These are phyloP conservation scores for Corymbia calophylla DNA, from an alignment of 441 rosid species.

Conservation along the genomic window DNA sequence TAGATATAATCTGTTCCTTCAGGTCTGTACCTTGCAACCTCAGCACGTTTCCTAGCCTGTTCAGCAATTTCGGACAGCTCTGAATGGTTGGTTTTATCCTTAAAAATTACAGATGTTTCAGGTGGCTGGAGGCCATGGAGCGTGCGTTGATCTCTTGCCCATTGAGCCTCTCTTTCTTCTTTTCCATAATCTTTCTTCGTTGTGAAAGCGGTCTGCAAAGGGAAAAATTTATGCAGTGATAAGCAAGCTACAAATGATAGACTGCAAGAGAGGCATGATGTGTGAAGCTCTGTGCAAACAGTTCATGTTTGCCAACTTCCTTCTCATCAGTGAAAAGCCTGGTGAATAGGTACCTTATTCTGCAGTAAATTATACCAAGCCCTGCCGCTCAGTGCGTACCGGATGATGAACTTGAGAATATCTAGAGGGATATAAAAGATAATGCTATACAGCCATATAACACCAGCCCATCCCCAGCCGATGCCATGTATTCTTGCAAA, in stretches of 20 bases:
- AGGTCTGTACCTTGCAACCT: constrained; percentile 45
- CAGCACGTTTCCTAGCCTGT: constrained; percentile 62
- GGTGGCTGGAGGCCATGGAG: constrained; percentile 60
- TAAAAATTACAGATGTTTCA: constrained; percentile 23
- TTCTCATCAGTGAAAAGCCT: background rate
- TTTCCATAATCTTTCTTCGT: constrained; percentile 67
- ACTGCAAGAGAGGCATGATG: background rate
- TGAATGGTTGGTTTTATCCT: constrained; percentile 35
- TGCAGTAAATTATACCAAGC: constrained; percentile 57
- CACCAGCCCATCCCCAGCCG: constrained; percentile 79
- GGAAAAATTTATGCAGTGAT: background rate
- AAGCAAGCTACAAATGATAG: background rate
- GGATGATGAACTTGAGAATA: constrained; percentile 41
- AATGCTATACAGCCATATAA: constrained; percentile 57
- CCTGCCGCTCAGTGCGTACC: constrained; percentile 41
- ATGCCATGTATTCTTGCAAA: constrained; percentile 52
- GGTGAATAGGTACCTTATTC: constrained; percentile 27
- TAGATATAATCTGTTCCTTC: background rate
- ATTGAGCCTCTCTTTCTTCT: constrained; percentile 66
- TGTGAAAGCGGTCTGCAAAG: constrained; percentile 55
- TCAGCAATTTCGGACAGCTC: constrained; percentile 61
- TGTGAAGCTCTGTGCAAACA: background rate
- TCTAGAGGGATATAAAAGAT: constrained; percentile 47
- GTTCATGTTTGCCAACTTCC: background rate
- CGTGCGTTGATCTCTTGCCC: constrained; percentile 71